Evolutionary conservation across 345 rosid species (phyloP), one percentile per base, ranked within the genome.

Genomic region (Eucalyptus sideroxylon): DNA sequence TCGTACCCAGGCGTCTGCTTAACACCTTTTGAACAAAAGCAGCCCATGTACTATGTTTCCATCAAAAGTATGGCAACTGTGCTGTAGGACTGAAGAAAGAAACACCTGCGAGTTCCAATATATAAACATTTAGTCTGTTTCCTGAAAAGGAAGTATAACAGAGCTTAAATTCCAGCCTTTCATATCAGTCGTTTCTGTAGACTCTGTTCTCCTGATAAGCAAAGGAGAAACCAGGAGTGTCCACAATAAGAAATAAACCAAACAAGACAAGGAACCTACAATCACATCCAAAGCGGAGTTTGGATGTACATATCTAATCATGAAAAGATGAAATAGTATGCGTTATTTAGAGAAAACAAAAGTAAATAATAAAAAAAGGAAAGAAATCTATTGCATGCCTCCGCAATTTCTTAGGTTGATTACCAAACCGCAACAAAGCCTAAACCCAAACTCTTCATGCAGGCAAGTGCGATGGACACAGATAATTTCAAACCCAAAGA

Each of bases 1-100:
- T 95, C 98, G 17, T 95, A 95, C 31, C 98, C 97, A 21, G 93
- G 94, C 26, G 89, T 67, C 34, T 26, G n/a, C 88, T 85, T 91
- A 50, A 87, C 53, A 83, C 50, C 90, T 94, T 93, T 94, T 27
- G 96, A 92, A 53, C 23, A 40, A 87, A 47, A 50, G 87, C 97
- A 96, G 87, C 95, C 94, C 95, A 93, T 95, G 87, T 83, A 88
- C 65, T 59, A 86, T 31, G 47, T 42, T 95, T 44, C 90, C 91
- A 15, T 91, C 94, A 1, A 93, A 94, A 86, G 88, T 92, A 92
- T 51, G 34, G 24, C 62, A 86, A 51, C 16, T 24, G 65, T 86
- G 87, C 87, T 72, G 83, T 37, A 37, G 83, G 83, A 81, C 50
- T 53, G 49, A 27, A 59, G 50, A 30, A 83, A 27, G 53, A 51